These are phyloP conservation scores for Aspergillus biplanus DNA, from an alignment of 495 filamentous ascomycete species.

Conservation along the genomic window DNA sequence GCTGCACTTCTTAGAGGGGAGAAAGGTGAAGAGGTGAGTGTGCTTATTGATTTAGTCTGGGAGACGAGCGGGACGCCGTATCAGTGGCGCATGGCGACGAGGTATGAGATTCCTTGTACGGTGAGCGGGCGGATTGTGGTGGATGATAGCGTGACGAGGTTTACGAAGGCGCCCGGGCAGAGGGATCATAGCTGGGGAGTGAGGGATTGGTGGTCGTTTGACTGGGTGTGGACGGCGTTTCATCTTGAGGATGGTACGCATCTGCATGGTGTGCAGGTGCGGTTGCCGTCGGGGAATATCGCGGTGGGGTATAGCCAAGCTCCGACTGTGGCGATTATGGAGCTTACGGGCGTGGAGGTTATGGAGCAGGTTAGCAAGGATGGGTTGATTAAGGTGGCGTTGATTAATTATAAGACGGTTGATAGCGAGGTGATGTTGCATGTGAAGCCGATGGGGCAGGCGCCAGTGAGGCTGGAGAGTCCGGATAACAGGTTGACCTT, in stretches of 20 bases:
- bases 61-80: slow-evolving; percentile 1
- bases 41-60: slow-evolving; percentile 8
- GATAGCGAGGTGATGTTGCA: neutral
- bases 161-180: neutral
- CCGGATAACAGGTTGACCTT: neutral
- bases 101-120: slow-evolving; percentile 8
- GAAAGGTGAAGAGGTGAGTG: neutral
- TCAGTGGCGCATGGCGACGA: slow-evolving; percentile 1
- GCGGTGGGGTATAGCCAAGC: neutral
- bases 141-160: neutral
- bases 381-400: neutral
- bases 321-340: neutral
- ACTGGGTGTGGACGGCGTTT: slow-evolving; percentile 2
- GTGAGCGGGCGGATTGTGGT: slow-evolving; percentile 1
- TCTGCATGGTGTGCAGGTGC: slow-evolving; percentile 2
- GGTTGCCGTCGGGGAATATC: neutral
- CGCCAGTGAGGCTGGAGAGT: neutral
- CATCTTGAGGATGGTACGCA: slow-evolving; percentile 5
- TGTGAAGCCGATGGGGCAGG: neutral
- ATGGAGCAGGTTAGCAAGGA: slow-evolving; percentile 2
- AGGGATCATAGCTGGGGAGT: slow-evolving; percentile 3
- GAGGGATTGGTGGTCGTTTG: slow-evolving; percentile 9
- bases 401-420: neutral
- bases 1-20: neutral
- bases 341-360: neutral